Conservation (phyloP, 108 stramenopile species). For the Cyclotella baltica region DNA sequence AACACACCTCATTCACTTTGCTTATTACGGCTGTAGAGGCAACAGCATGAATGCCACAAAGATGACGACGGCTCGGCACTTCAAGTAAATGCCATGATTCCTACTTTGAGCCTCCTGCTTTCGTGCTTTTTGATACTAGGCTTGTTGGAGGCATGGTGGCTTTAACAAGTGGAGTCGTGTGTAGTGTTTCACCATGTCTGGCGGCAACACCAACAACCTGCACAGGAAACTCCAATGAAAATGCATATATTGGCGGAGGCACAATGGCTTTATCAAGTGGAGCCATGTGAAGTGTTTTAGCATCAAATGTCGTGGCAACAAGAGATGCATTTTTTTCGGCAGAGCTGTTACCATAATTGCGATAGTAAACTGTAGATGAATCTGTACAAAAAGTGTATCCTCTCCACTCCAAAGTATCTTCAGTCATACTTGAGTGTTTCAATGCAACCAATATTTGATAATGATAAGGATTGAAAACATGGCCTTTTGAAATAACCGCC, state of each 20-base stretch:
- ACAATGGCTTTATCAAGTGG: slow-evolving; percentile 78
- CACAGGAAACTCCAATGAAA: slow-evolving; percentile 52
- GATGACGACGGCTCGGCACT: too few species aligned
- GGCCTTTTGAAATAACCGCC: slow-evolving; percentile 28
- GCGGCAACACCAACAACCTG: slow-evolving; percentile 56
- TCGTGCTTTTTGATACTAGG: too few species aligned
- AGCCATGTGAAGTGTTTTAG: slow-evolving; percentile 72
- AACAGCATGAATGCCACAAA: too few species aligned
- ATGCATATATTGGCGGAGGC: slow-evolving; percentile 89
- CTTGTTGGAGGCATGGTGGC: too few species aligned
- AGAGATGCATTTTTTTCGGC: slow-evolving; percentile 53
- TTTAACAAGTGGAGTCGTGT: too few species aligned
- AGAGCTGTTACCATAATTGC: slow-evolving; percentile 7
- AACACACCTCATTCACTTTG: too few species aligned
- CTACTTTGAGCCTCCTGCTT: too few species aligned
- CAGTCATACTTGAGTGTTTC: not conserved
- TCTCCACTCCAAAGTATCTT: slow-evolving; percentile 45
- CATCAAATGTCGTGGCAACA: slow-evolving; percentile 74
- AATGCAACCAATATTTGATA: slow-evolving; percentile 50
- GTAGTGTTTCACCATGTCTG: too few species aligned
- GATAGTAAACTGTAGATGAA: slow-evolving; percentile 60
- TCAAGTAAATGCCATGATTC: too few species aligned
- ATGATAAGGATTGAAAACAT: slow-evolving; percentile 71
- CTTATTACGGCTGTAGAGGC: too few species aligned
- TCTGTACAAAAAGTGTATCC: slow-evolving; percentile 83